phyloP scores from a whole-genome alignment of 2,329 filamentous ascomycete species.

The Beauveria medogensis region DNA sequence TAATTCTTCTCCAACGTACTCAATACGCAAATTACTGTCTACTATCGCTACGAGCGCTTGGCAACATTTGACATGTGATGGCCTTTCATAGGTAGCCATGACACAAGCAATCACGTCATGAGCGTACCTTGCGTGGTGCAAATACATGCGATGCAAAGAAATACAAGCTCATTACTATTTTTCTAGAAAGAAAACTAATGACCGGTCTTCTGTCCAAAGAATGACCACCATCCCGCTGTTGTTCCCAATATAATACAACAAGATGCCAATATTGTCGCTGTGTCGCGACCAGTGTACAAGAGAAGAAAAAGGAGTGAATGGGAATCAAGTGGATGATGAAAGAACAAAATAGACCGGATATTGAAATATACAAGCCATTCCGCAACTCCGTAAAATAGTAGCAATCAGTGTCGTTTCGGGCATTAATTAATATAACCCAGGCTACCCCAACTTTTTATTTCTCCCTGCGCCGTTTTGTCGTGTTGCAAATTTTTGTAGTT shows the following conservation, averaged over 20 bases:
- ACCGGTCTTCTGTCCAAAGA: neutral
- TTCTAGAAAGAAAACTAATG: neutral
- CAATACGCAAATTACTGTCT: neutral
- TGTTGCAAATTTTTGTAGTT: neutral
- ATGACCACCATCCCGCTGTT: neutral
- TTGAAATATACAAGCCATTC: constrained; percentile 1
- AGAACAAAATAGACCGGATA: constrained; percentile 8
- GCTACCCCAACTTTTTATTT: neutral
- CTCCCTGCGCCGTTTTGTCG: constrained; percentile 1
- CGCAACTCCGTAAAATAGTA: constrained; percentile 7
- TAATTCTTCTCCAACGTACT: no score
- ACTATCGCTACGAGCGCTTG: neutral
- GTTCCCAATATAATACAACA: constrained; percentile 4
- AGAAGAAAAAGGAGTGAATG: neutral
- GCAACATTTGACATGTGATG: neutral
- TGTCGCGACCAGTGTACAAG: neutral
- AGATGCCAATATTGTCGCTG: neutral
- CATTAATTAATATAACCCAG: neutral
- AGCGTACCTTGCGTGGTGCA: neutral
- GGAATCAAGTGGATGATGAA: neutral
- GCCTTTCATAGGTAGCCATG: neutral
- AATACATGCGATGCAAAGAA: neutral
- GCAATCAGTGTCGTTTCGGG: constrained; percentile 8
- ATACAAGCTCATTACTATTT: neutral
- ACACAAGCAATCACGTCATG: neutral